Percentiles rank a stretch among this genome's conserved stretches.
Evolutionary conservation across 2,329 filamentous ascomycete species (phyloP).

Genomic region (Aspergillus novofumigatus): DNA sequence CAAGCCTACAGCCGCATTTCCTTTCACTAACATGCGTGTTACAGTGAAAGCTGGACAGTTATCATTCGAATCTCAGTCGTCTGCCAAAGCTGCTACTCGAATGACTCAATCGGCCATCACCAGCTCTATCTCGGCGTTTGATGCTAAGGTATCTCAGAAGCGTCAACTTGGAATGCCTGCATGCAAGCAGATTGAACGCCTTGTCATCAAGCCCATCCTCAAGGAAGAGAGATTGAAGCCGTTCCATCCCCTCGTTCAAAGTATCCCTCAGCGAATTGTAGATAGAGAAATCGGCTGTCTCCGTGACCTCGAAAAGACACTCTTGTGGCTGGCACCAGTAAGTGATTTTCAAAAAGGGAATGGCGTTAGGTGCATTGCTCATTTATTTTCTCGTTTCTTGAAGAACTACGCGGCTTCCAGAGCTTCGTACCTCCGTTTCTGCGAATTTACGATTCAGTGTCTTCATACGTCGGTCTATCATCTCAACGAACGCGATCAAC

Average conservation of each 20-base stretch:
- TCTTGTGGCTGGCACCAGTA: constrained; percentile 89
- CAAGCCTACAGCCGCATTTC: constrained; percentile 31
- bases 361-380: constrained; percentile 65
- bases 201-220: constrained; percentile 73
- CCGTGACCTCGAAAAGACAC: constrained; percentile 87
- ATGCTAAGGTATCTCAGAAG: constrained; percentile 47
- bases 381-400: constrained; percentile 54
- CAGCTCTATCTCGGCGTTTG: constrained; percentile 51
- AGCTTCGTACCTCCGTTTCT: constrained; percentile 79
- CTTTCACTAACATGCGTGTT: constrained; percentile 12
- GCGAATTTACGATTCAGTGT: constrained; percentile 83
- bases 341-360: constrained; percentile 58
- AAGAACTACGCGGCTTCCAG: constrained; percentile 71
- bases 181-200: constrained; percentile 72
- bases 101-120: constrained; percentile 55
- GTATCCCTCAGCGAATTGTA: constrained; percentile 73
- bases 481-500: constrained; percentile 80
- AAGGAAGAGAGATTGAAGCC: constrained; percentile 68
- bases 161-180: constrained; percentile 65
- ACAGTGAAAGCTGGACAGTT: constrained; percentile 23
- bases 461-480: constrained; percentile 85
- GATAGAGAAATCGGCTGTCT: constrained; percentile 85
- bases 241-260: constrained; percentile 74
- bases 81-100: constrained; percentile 12
- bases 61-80: constrained; percentile 13